Evolutionary conservation across 2,329 filamentous ascomycete species (phyloP), one percentile per base, ranked within the genome.

Genomic region (Xylariales sp.): DNA sequence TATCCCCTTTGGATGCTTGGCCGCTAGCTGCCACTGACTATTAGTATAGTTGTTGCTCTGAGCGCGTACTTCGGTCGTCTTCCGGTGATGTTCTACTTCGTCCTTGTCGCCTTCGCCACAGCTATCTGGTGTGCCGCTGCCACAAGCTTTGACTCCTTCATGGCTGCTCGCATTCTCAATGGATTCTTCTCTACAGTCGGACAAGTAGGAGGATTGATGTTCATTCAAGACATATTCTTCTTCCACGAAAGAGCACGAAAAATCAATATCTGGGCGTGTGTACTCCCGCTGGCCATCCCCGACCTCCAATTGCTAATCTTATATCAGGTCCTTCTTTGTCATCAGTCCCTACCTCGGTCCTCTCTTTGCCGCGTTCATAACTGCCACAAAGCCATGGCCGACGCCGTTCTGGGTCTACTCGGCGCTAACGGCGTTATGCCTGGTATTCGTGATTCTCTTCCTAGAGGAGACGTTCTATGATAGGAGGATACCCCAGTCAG

Each of bases 151-250:
- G 57, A 61, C n/a, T 71, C 68, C 1, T 73, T 69, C 51, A 67
- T 70, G 60, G 67, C 66, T 3, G 66, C 68, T 3, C 66, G 69
- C 21, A 70, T 72, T 33, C 55, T 72, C 24, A 71, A 68, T 46
- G 65, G 71, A 15, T 67, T 74, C 47, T 73, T 74, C 53, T 63
- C 63, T 24, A 71, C 69, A 4, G 65, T 67, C 6, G 54, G 58
- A 6, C 69, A 71, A 44, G 65, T 61, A 4, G 63, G 64, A 12
- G 71, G 70, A 8, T 60, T 78, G 38, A 70, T 73, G 49, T 71
- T 71, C 51, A 70, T 77, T 52, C 71, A 76, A 40, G 76, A 80
- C 54, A 65, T 78, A 43, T 81, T 77, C 61, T 80, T 76, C 61
- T 76, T 78, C 56, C 76, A 80, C 49, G 69, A 79, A 46, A 62